phyloP scores from a whole-genome alignment of 1,139 yeast genomes.

The Lodderomyces metapsilosis region DNA sequence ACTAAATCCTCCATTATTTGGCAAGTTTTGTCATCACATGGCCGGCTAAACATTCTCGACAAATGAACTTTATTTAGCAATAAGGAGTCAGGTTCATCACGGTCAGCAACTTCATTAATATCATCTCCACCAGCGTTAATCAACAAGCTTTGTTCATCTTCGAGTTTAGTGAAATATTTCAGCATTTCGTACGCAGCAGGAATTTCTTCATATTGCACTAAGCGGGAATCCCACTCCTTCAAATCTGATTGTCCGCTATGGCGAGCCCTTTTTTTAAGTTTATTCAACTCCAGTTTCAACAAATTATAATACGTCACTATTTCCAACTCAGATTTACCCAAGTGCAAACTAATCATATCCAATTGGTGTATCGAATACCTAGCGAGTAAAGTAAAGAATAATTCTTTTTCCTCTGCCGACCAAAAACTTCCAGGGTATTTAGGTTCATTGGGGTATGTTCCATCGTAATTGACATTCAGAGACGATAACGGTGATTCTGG shows the following conservation, averaged over 20 bases:
- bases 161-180: slow-evolving; percentile 44
- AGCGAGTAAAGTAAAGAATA: slow-evolving; percentile 31
- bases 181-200: slow-evolving; percentile 59
- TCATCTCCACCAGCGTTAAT: slow-evolving; percentile 14
- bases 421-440: slow-evolving; percentile 19
- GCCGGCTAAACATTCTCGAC: not conserved
- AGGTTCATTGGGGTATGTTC: slow-evolving; percentile 8
- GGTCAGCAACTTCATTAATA: not conserved
- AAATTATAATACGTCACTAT: slow-evolving; percentile 46
- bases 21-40: not conserved
- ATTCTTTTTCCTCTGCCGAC: slow-evolving; percentile 23
- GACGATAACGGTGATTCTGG: slow-evolving; percentile 9
- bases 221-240: slow-evolving; percentile 12
- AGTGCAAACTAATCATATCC: slow-evolving; percentile 34
- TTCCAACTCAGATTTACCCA: slow-evolving; percentile 45
- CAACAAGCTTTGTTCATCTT: slow-evolving; percentile 41
- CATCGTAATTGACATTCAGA: slow-evolving; percentile 12
- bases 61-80: not conserved
- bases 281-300: slow-evolving; percentile 26
- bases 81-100: not conserved
- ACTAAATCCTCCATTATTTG: slow-evolving; percentile 1
- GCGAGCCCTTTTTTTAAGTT: slow-evolving; percentile 16
- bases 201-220: slow-evolving; percentile 38
- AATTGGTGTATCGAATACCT: slow-evolving; percentile 50
- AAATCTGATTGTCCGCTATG: slow-evolving; percentile 3